These are phyloP conservation scores for Penicillium pulvis DNA, from an alignment of 495 filamentous ascomycete genomes.

Conservation along the genomic window DNA sequence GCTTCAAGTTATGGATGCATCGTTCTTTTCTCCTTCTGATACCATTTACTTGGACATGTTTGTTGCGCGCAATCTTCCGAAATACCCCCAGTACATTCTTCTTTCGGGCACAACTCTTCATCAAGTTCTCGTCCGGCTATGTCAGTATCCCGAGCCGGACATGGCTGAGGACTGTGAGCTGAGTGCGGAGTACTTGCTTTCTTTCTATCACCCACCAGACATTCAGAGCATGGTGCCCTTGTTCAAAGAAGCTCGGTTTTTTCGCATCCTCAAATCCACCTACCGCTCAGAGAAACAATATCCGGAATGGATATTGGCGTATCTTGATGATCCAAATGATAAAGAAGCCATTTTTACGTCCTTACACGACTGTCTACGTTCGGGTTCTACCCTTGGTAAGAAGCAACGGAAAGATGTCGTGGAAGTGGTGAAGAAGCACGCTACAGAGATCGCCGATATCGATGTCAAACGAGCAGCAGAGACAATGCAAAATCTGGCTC, in stretches of 20 bases:
- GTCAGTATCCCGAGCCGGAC: slow-evolving; percentile 76
- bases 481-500: slow-evolving; percentile 65
- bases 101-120: slow-evolving; percentile 84
- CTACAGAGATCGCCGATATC: slow-evolving; percentile 67
- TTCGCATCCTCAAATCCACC: slow-evolving; percentile 88
- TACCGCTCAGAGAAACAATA: slow-evolving; percentile 82
- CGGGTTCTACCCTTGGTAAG: slow-evolving; percentile 67
- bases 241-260: slow-evolving; percentile 82
- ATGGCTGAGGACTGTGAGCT: slow-evolving; percentile 93
- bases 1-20: slow-evolving; percentile 79
- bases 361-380: slow-evolving; percentile 76
- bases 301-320: slow-evolving; percentile 73
- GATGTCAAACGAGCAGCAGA: slow-evolving; percentile 69
- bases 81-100: slow-evolving; percentile 94
- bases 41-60: slow-evolving; percentile 98
- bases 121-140: slow-evolving; percentile 78
- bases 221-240: slow-evolving; percentile 70
- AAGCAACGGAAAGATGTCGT: slow-evolving; percentile 78
- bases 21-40: slow-evolving; percentile 73
- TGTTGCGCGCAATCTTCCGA: slow-evolving; percentile 90
- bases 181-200: slow-evolving; percentile 92
- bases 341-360: slow-evolving; percentile 73
- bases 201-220: slow-evolving; percentile 88
- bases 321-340: slow-evolving; percentile 83
- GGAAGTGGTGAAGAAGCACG: slow-evolving; percentile 67